Evolutionary conservation across 2,329 filamentous ascomycete genomes (phyloP).

Genomic region (Fusarium nematophilum): DNA sequence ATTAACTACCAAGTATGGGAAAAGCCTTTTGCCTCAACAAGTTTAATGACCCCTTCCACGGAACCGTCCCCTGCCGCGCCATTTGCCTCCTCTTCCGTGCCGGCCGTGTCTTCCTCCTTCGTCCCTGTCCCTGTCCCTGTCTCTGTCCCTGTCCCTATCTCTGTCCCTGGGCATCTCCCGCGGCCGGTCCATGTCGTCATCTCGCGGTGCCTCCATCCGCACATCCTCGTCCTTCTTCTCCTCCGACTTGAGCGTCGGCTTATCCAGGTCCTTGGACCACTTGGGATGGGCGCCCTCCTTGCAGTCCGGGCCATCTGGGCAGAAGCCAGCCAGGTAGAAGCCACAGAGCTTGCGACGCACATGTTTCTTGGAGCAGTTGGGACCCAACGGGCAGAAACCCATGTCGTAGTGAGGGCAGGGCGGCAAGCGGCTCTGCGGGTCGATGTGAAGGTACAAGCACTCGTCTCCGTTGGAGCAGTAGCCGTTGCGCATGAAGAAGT

Average conservation of each 20-base stretch:
- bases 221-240: slow-evolving; percentile 67
- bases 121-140: too few species aligned
- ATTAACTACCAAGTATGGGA: slow-evolving; percentile 20
- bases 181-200: slow-evolving; percentile 53
- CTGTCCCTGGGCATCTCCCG: slow-evolving; percentile 50
- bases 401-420: slow-evolving; percentile 92
- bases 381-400: slow-evolving; percentile 93
- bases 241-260: slow-evolving; percentile 76
- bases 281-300: slow-evolving; percentile 84
- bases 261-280: slow-evolving; percentile 82
- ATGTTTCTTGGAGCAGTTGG: slow-evolving; percentile 88
- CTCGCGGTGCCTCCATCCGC: slow-evolving; percentile 46
- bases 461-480: slow-evolving; percentile 98
- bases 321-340: slow-evolving; percentile 94
- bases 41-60: slow-evolving; percentile 49
- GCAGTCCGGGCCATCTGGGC: slow-evolving; percentile 82
- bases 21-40: background rate
- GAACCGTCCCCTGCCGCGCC: slow-evolving; percentile 53
- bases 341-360: slow-evolving; percentile 82
- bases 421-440: slow-evolving; percentile 81
- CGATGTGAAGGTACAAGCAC: slow-evolving; percentile 92
- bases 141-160: slow-evolving; percentile 33
- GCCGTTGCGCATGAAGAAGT: slow-evolving; percentile 92
- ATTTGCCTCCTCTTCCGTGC: slow-evolving; percentile 53
- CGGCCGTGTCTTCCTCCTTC: slow-evolving; percentile 49